These are phyloP conservation scores for Penicillium coffeae DNA, from an alignment of 495 filamentous ascomycete genomes.

Conservation along the genomic window DNA sequence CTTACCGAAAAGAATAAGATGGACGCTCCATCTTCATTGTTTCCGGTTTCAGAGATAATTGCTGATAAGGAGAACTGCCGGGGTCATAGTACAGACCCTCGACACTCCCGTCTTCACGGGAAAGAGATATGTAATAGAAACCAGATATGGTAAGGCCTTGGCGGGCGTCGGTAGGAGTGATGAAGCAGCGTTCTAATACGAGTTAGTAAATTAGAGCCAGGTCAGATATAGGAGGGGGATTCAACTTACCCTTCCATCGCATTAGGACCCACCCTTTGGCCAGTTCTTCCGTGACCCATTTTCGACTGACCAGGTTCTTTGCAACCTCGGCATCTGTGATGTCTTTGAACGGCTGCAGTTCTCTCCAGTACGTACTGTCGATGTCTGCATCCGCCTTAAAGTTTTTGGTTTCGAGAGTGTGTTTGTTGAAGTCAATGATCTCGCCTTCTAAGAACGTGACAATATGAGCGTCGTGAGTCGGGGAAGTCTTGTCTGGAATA, in stretches of 20 bases:
- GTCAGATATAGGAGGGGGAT: neutral
- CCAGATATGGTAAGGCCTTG: slow-evolving; percentile 68
- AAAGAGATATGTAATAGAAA: slow-evolving; percentile 70
- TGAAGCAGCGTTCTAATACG: slow-evolving; percentile 62
- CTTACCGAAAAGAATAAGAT: slow-evolving; percentile 40
- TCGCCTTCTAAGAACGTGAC: slow-evolving; percentile 74
- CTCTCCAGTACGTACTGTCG: slow-evolving; percentile 69
- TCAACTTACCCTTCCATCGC: slow-evolving; percentile 66
- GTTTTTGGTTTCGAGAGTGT: slow-evolving; percentile 64
- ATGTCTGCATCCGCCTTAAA: slow-evolving; percentile 57
- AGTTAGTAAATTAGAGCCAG: slow-evolving; percentile 7
- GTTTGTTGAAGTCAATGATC: slow-evolving; percentile 68
- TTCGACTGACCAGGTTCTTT: slow-evolving; percentile 53
- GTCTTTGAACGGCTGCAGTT: slow-evolving; percentile 62
- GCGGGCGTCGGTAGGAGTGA: slow-evolving; percentile 54
- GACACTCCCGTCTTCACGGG: slow-evolving; percentile 56
- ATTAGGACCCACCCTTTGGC: slow-evolving; percentile 65
- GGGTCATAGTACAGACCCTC: slow-evolving; percentile 75
- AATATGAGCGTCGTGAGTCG: slow-evolving; percentile 58
- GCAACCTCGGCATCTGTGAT: slow-evolving; percentile 56
- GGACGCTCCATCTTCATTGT: slow-evolving; percentile 38
- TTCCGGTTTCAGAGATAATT: slow-evolving; percentile 56
- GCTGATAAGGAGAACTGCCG: slow-evolving; percentile 66
- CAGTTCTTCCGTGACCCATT: slow-evolving; percentile 51
- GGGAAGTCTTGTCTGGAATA: slow-evolving; percentile 56